Evolutionary conservation across 2,329 filamentous ascomycete species (phyloP), one percentile per base, ranked within the genome.

Genomic region (Paraconiothyrium sp.): DNA sequence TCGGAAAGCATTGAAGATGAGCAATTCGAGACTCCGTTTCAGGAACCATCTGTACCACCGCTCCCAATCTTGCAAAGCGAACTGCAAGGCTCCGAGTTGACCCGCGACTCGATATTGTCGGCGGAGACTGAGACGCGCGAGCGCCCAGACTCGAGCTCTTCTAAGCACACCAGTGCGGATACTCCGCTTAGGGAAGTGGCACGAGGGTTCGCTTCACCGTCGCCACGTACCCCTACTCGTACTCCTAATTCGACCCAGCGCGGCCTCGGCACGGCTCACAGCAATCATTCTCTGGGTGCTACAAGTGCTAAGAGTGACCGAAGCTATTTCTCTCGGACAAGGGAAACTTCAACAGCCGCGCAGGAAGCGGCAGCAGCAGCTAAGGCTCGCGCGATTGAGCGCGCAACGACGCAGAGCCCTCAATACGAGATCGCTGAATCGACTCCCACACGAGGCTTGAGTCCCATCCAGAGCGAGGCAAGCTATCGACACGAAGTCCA

Each of bases 391-490:
- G 76, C 76, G 8, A 71, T 78, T 30, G 76, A 78, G 63, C 71
- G 68, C 34, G 66, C 68, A 10, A 67, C 74, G 46, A 71, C 74
- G n/a, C 76, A 75, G 41, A 68, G 71, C 5, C 77, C 76, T n/a
- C 74, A 76, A 51, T 78, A 74, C 57, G 76, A 78, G 52, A 76
- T 78, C 57, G 73, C 70, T 5, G 72, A 72, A 22, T 65, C 74
- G 6, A 73, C 72, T 2, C 72, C 75, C 3, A 67, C 85, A 46
- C 90, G 92, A 46, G 90, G 89, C 11, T 80, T 96, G 52, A 97
- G 94, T 74, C 94, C 94, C 0, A 94, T 97, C 62, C 94, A 95
- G 68, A 97, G 94, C 71, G 92, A 97, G 16, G 94, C 93, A 11
- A 95, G 94, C 64, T 94, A 93, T 71, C 68, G 67, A 32, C 73